Conservation (phyloP, 345 rosid genomes). For the Citrus cavaleriei region DNA sequence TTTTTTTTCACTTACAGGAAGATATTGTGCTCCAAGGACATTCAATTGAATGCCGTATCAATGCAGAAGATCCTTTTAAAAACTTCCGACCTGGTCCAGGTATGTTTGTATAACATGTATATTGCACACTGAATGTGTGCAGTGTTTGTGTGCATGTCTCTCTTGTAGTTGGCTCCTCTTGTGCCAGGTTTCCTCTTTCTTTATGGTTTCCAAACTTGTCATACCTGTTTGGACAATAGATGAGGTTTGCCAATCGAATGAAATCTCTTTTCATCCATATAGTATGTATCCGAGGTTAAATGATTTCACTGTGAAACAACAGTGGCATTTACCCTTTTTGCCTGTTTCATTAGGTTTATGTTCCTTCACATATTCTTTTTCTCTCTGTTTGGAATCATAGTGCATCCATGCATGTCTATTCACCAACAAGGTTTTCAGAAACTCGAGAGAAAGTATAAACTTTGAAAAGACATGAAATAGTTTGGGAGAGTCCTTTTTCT, state of each 20-base stretch:
- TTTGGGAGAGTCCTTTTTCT: neutral
- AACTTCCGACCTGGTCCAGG: constrained; percentile 99
- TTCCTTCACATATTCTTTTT: neutral
- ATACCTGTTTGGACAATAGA: neutral
- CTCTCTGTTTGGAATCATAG: neutral
- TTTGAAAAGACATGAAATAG: neutral
- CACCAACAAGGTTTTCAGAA: neutral
- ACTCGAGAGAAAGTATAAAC: neutral
- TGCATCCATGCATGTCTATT: neutral
- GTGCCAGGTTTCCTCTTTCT: neutral
- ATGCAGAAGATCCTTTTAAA: constrained; percentile 98
- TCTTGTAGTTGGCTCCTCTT: neutral
- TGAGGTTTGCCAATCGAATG: neutral
- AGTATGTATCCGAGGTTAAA: neutral
- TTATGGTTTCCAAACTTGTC: neutral
- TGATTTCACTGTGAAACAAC: neutral
- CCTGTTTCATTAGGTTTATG: neutral
- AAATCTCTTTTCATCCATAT: neutral
- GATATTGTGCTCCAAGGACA: constrained; percentile 95
- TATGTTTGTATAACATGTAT: constrained; percentile 13
- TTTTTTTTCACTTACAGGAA: constrained; percentile 44
- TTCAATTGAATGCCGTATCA: constrained; percentile 97
- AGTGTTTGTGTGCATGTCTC: neutral
- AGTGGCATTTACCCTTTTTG: neutral
- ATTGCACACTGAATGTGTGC: neutral